Evolutionary conservation across 2,329 filamentous ascomycete species (phyloP), one percentile per base, ranked within the genome.

Genomic region (Fusarium abutilonis): DNA sequence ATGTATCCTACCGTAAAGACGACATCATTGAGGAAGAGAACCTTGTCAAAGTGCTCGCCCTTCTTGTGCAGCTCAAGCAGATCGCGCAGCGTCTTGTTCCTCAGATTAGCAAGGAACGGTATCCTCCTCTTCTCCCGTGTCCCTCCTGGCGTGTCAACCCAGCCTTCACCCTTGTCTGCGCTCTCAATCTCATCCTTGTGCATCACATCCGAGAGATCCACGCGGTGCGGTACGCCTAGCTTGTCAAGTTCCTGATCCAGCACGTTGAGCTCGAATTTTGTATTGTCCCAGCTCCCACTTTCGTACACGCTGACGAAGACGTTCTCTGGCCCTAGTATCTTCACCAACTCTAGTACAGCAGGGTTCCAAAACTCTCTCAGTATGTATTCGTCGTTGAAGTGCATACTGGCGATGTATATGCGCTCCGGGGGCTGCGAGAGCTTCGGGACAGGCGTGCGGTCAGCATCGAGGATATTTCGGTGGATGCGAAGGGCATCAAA

Each of bases 241-340:
- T 71, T 70, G 9, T 79, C 83, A 9, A 91, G 76, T 51, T 82
- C 74, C 1, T 60, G 64, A 54, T 89, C 86, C 26, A 92, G 76
- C 21, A 83, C 79, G 19, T 72, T 75, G 63, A 92, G 75, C 7
- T 83, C 84, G 14, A 77, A 81, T 73, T 91, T 91, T 15, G 85
- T 90, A 55, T 87, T 79, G 71, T 92, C 89, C 77, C 83, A 87
- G 70, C 86, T 89, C 6, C 89, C 89, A 66, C 86, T 89, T 73
- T 92, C 89, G 56, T 85, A 83, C 28, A 91, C 81, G 57, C 84
- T 86, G 36, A 92, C 82, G 70, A 83, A 91, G 2, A 91, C 83
- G 70, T 91, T 90, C 4, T 85, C 79, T 0, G 82, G 75, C 0
- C 89, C 89, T 4, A 91, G 75, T 6, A 78, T 76, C 41, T 81